phyloP scores from a whole-genome alignment of 169 alveolate species.

The Plasmodium inui region DNA sequence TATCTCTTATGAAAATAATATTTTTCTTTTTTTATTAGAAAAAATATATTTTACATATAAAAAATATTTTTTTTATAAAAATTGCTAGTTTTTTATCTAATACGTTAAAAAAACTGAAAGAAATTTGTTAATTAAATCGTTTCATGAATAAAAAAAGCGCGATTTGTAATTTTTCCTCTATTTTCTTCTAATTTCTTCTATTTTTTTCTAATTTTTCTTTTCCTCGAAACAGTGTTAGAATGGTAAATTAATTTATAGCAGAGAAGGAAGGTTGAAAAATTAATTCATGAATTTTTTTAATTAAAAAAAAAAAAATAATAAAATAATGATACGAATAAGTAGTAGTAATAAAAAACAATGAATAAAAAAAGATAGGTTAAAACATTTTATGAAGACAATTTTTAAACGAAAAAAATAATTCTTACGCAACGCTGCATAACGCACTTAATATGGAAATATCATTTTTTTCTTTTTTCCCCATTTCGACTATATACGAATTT shows the following conservation, averaged over 20 bases:
- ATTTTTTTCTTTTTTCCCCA: too few species aligned
- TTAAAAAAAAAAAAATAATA: too few species aligned
- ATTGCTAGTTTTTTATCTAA: background rate
- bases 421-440: too few species aligned
- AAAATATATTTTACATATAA: background rate
- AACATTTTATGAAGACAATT: background rate
- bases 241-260: background rate
- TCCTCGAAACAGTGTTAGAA: background rate
- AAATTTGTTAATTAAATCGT: background rate
- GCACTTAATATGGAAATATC: too few species aligned
- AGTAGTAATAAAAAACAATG: background rate
- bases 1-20: too few species aligned
- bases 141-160: background rate
- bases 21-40: background rate
- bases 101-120: background rate
- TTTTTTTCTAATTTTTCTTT: background rate
- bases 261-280: background rate
- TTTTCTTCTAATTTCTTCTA: too few species aligned
- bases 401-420: background rate
- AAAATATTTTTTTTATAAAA: background rate
- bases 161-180: background rate
- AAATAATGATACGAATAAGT: background rate
- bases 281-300: background rate
- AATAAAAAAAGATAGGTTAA: background rate
- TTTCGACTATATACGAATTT: too few species aligned